Base-by-base conservation (phyloP, 495 filamentous ascomycete genomes). In the Lasiosphaeria hispida region DNA sequence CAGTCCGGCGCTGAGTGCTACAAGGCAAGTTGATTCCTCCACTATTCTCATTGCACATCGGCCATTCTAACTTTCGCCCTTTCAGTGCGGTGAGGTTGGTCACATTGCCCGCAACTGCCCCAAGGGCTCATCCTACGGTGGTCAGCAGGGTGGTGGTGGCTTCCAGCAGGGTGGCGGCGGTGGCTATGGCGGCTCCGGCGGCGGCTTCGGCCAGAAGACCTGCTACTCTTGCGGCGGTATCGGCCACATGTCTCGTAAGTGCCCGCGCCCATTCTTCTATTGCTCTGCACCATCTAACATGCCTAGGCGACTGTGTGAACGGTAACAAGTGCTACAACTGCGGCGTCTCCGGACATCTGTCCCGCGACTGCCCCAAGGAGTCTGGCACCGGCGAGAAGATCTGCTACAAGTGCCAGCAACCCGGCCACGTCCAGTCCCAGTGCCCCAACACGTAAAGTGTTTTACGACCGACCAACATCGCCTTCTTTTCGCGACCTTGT, bases 271-370 rank as follows among this genome's bases (percentile, higher is more conserved):
- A 38, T 4, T 42, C 5, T 33, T 1, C 9, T 38, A 36, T 55
- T 6, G 10, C 4, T 17, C 4, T 19, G 19, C 42, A 35, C 0
- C 33, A 40, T 13, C 49, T 13, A 8, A 8, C 15, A 37, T 64
- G 68, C 52, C 10, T 53, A 81, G 78, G 80, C 63, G 94, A 97
- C 75, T 98, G 94, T 77, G 96, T 95, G 47, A 94, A 97, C 68
- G 94, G 94, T 55, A 92, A 92, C 80, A 97, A 97, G 82, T 98
- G 94, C 86, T 98, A 98, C 86, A 97, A 97, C 85, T 98, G 94
- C 70, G 94, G 94, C 58, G 89, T 95, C 75, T 86, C 91, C 50
- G 94, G 94, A 59, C 94, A 97, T 75, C 83, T 97, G 63, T 92
- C 89, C 58, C 89, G 94, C 54, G 94, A 98, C 70, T 98, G 94